Conservation (phyloP, 768 basidiomycete genomes). For the Tulasnella sp. region DNA sequence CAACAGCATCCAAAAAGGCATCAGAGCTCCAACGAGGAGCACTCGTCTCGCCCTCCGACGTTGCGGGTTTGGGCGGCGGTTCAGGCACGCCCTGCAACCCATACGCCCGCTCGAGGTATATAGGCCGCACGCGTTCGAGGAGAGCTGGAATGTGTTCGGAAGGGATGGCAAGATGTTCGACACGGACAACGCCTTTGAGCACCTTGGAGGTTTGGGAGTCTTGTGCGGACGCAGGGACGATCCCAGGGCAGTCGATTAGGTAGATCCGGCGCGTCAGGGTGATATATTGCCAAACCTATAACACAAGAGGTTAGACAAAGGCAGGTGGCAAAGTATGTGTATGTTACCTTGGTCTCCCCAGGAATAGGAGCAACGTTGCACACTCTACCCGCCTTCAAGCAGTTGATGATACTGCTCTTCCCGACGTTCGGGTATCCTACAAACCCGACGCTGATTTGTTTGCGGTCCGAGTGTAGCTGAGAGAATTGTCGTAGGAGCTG, state of each 20-base stretch:
- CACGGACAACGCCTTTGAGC: conserved; percentile 91
- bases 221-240: conserved; percentile 86
- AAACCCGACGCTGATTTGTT: conserved; percentile 97
- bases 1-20: conserved; percentile 70
- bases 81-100: conserved; percentile 6
- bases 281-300: conserved; percentile 94
- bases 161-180: conserved; percentile 85
- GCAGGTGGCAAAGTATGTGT: neutral
- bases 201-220: conserved; percentile 86
- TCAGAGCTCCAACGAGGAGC: conserved; percentile 50
- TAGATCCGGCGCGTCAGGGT: conserved; percentile 92
- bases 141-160: conserved; percentile 84
- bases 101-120: conserved; percentile 18
- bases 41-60: conserved; percentile 3
- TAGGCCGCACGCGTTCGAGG: conserved; percentile 79
- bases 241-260: conserved; percentile 97
- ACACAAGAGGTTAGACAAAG: neutral
- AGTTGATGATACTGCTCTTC: conserved; percentile 96
- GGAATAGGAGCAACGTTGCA: conserved; percentile 94
- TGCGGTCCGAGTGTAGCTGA: conserved; percentile 94
- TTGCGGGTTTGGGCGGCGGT: neutral
- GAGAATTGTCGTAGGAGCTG: conserved; percentile 94
- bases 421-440: conserved; percentile 98
- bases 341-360: conserved; percentile 77
- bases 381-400: conserved; percentile 94